phyloP scores from a whole-genome alignment of 1,139 yeast genomes.

The Kodamaea sp. region DNA sequence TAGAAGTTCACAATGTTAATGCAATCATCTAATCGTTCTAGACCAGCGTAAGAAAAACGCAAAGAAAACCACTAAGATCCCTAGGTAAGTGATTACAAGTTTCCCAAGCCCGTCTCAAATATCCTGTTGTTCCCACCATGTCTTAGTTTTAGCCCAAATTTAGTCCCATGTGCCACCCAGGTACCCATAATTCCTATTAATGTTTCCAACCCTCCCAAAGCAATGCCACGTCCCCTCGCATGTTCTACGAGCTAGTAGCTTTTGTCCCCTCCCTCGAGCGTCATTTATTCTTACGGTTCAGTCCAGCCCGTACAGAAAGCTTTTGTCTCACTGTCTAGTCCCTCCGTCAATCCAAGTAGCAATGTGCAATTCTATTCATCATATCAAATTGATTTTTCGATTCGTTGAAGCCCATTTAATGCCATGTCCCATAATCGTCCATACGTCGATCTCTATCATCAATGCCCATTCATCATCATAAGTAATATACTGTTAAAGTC shows the following conservation, averaged over 20 bases:
- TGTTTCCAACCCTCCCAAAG: background rate
- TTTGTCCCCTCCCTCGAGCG: background rate
- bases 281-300: slow-evolving; percentile 2
- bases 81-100: slow-evolving; percentile 4
- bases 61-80: background rate
- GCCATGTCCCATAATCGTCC: no score
- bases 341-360: no score
- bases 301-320: no score
- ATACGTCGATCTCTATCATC: no score
- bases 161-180: background rate
- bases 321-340: no score
- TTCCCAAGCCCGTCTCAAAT: background rate
- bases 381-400: no score
- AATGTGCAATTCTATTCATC: no score
- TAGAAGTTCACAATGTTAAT: background rate
- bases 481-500: no score
- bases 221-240: no score
- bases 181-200: background rate
- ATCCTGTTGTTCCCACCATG: background rate
- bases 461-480: no score
- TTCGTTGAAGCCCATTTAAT: no score
- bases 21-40: slow-evolving; percentile 12
- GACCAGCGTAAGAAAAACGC: slow-evolving; percentile 14
- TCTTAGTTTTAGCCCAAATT: background rate
- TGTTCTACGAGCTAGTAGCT: no score